Evolutionary conservation across 164 flowering plant species (phyloP), one percentile per base, ranked within the genome.

Genomic region (Liquidambar formosana): DNA sequence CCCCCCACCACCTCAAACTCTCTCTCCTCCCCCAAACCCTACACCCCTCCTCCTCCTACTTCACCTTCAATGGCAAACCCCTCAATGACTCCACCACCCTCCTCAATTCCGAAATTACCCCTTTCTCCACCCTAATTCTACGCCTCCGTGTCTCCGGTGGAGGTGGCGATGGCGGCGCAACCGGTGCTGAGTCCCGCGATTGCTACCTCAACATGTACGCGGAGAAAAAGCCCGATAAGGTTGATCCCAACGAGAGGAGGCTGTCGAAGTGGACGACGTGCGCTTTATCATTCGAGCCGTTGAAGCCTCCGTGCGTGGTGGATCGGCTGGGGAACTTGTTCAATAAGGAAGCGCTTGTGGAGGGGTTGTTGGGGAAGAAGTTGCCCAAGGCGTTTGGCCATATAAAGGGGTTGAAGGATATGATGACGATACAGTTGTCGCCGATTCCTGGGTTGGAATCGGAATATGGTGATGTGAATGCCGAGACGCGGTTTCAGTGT

Each of bases 141-240:
- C 83, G 72, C 23, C 21, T 72, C 57, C 84, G 89, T 27, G 71
- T 79, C 67, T 66, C 1, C 5, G 98, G 96, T 2, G 99, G 99
- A 12, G 97, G 97, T 4, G 97, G 99, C 6, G 98, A 95, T 78
- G 97, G 98, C 38, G 98, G 97, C 16, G 86, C 98, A 41, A 95
- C 99, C 0, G 87, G 99, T 9, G 99, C 99, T 0, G 99, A 93
- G 75, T 95, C 99, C 1, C 85, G 99, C 13, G 99, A 95, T 68
- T 95, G 98, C 62, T 93, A 91, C 62, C 93, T 95, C 73, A 93
- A 95, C 59, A 95, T 95, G 99, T 95, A 93, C 67, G 96, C 97
- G 0, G 79, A 64, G 59, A 90, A 86, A 74, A 91, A 93, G 76
- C 99, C 98, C 43, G 99, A 95, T 61, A 93, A 91, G 72, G 93